Percentiles rank a stretch among this genome's conserved stretches.
Evolutionary conservation across 192 early-diverging fungal species (phyloP).

Genomic region (Geranomyces variabilis): DNA sequence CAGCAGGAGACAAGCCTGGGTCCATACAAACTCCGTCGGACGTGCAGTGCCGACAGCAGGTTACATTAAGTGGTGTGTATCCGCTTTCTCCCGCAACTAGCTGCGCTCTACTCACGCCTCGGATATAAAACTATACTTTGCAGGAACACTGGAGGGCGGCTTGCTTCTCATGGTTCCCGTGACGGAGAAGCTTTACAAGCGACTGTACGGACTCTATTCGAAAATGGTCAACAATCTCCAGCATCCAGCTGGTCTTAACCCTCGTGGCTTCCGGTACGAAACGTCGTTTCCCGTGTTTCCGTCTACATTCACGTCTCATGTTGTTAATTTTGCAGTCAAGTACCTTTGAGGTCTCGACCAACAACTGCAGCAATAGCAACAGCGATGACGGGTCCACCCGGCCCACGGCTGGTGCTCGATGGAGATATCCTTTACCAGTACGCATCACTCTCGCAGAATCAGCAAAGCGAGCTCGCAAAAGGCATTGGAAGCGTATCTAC

Average conservation of each 20-base stretch:
- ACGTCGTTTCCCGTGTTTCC: neutral
- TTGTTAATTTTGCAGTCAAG: constrained; percentile 36
- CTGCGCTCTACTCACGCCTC: no score
- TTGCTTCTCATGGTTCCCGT: constrained; percentile 73
- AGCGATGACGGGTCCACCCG: constrained; percentile 68
- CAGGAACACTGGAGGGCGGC: constrained; percentile 72
- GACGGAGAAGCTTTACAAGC: constrained; percentile 90
- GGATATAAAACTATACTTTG: no score
- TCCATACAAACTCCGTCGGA: neutral
- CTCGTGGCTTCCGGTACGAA: constrained; percentile 79
- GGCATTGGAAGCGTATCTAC: constrained; percentile 85
- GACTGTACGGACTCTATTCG: constrained; percentile 80
- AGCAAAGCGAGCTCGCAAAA: constrained; percentile 85
- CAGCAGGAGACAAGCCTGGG: neutral
- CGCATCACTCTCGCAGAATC: constrained; percentile 63
- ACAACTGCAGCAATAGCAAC: constrained; percentile 45
- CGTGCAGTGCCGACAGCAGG: constrained; percentile 32
- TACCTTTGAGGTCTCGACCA: constrained; percentile 36
- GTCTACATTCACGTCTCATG: neutral
- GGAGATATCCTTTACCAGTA: constrained; percentile 79
- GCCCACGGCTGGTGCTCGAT: constrained; percentile 80
- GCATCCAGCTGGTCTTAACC: constrained; percentile 89
- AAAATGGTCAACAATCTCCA: constrained; percentile 81
- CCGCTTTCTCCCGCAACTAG: no score
- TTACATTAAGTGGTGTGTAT: constrained; percentile 22